A percentile compares a stretch with the other conserved stretches of the same genome.
These are phyloP conservation scores for Penicillium steckii DNA, from an alignment of 495 filamentous ascomycete species.

Conservation along the genomic window DNA sequence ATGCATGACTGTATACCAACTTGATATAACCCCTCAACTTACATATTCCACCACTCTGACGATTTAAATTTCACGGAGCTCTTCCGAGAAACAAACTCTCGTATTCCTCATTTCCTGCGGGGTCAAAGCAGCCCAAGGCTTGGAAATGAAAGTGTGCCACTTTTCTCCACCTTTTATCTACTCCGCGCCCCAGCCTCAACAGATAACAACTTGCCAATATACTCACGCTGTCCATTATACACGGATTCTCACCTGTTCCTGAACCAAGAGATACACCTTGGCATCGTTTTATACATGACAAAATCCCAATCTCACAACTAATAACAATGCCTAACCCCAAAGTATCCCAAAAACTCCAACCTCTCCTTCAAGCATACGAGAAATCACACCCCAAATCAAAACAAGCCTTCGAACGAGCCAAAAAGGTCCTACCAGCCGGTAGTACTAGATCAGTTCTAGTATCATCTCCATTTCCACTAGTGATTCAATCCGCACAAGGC, in stretches of 20 bases:
- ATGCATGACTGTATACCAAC: too few species aligned
- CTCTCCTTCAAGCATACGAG: not conserved
- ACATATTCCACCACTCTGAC: too few species aligned
- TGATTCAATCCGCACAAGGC: constrained; percentile 36
- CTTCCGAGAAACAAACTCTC: not conserved
- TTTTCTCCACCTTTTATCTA: not conserved
- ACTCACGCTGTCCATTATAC: too few species aligned
- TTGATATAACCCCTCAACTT: too few species aligned
- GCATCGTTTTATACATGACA: too few species aligned
- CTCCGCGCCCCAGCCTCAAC: not conserved
- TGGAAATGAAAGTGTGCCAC: not conserved
- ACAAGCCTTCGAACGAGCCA: constrained; percentile 27
- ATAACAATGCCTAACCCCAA: not conserved
- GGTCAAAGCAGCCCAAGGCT: not conserved
- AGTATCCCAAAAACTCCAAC: not conserved
- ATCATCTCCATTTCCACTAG: constrained; percentile 51
- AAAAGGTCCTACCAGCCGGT: constrained; percentile 49
- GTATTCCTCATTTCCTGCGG: not conserved
- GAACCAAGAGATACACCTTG: too few species aligned
- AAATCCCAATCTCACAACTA: not conserved
- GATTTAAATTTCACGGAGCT: too few species aligned
- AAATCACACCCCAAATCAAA: not conserved
- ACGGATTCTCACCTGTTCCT: too few species aligned
- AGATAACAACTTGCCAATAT: not conserved
- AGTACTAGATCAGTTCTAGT: constrained; percentile 57